A percentile compares a stretch with the other conserved stretches of the same genome.
Conservation (phyloP, 139 green algal species). For the Tetradesmus obliquus region DNA sequence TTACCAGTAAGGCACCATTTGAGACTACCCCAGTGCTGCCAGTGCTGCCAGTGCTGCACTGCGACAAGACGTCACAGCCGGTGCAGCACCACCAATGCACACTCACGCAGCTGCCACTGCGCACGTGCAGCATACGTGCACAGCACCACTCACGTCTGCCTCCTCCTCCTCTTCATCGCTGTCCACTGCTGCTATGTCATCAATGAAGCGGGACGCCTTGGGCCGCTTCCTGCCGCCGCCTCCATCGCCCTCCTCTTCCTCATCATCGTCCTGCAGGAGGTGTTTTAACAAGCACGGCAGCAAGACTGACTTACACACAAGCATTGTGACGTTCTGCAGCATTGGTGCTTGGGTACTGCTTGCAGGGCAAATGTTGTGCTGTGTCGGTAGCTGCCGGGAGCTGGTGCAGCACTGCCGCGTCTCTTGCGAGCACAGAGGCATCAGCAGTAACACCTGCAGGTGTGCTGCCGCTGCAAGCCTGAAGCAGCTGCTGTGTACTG, state of each 20-base stretch:
- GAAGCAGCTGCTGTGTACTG: no score
- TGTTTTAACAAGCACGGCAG: not conserved
- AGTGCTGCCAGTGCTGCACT: not conserved
- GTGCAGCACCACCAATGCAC: not conserved
- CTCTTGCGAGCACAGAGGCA: no score
- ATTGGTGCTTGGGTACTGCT: no score
- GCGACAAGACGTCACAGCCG: no score
- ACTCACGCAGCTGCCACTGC: not conserved
- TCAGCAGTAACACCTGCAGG: no score
- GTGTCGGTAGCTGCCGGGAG: not conserved
- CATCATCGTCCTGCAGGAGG: constrained; percentile 54
- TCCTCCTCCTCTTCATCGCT: constrained; percentile 92
- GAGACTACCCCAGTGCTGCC: not conserved
- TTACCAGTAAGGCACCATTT: no score
- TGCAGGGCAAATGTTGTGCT: not conserved
- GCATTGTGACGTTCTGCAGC: not conserved
- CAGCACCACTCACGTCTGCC: constrained; percentile 62
- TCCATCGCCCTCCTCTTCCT: constrained; percentile 49
- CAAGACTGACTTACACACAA: not conserved
- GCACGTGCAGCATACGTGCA: not conserved
- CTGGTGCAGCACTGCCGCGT: no score
- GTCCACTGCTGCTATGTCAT: constrained; percentile 91
- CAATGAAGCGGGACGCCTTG: constrained; percentile 67
- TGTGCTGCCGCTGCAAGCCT: no score
- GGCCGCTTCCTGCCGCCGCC: constrained; percentile 36